A percentile compares a stretch with the other conserved stretches of the same genome.
These are phyloP conservation scores for Pseudevernia furfuracea DNA, from an alignment of 495 filamentous ascomycete species.

Conservation along the genomic window DNA sequence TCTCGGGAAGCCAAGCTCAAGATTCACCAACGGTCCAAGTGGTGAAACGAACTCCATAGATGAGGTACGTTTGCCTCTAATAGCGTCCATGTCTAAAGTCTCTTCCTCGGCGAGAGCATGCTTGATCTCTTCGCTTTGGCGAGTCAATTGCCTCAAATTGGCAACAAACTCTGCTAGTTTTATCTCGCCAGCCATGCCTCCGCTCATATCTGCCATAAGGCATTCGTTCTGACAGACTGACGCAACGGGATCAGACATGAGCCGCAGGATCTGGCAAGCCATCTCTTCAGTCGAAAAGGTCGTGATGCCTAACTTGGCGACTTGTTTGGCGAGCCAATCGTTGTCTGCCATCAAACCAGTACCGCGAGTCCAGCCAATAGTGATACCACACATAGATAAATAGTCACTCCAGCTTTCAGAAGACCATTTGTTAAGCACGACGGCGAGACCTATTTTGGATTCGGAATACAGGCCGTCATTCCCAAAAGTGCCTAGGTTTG, in stretches of 20 bases:
- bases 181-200: too few species aligned
- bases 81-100: too few species aligned
- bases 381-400: conserved; percentile 23
- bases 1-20: conserved; percentile 10
- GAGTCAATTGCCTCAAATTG: background rate
- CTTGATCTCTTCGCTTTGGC: too few species aligned
- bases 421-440: conserved; percentile 23
- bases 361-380: conserved; percentile 29
- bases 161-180: too few species aligned
- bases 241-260: background rate
- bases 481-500: conserved; percentile 27
- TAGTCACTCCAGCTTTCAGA: conserved; percentile 11
- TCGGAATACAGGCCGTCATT: conserved; percentile 28
- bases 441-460: conserved; percentile 25
- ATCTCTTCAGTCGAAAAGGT: conserved; percentile 10
- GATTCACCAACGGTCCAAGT: background rate
- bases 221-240: background rate
- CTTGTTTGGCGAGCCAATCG: conserved; percentile 20
- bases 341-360: conserved; percentile 27
- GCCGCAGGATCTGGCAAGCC: background rate
- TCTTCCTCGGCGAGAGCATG: too few species aligned
- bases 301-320: conserved; percentile 19
- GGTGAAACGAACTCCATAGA: too few species aligned
- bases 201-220: background rate
- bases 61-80: too few species aligned